Evolutionary conservation across 495 filamentous ascomycete species (phyloP).

Genomic region (Geoglossum glabrum): DNA sequence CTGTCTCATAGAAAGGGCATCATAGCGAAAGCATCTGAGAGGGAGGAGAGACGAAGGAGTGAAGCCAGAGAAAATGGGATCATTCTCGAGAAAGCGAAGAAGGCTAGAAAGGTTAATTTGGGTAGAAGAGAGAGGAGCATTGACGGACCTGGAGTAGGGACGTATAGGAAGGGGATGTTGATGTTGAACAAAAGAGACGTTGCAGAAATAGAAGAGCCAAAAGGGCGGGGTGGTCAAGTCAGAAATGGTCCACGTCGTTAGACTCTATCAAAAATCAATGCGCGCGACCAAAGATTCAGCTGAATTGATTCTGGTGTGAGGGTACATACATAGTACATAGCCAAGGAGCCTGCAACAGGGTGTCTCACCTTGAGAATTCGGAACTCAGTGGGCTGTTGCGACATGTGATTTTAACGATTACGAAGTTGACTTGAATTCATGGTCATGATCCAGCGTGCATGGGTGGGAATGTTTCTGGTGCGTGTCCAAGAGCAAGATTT

Average conservation of each 20-base stretch:
- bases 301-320: neutral
- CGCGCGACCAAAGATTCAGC: neutral
- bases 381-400: neutral
- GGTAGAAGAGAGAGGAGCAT: slow-evolving; percentile 41
- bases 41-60: slow-evolving; percentile 47
- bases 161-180: slow-evolving; percentile 58
- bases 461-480: neutral
- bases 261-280: neutral
- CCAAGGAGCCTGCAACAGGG: neutral
- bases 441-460: neutral
- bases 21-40: slow-evolving; percentile 33
- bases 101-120: slow-evolving; percentile 14
- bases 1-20: slow-evolving; percentile 66
- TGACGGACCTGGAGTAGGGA: slow-evolving; percentile 57
- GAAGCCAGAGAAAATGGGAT: slow-evolving; percentile 84
- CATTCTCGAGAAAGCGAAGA: slow-evolving; percentile 52
- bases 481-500: neutral
- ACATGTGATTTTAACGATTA: neutral
- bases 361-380: neutral
- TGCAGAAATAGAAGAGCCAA: slow-evolving; percentile 37
- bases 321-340: too few species aligned
- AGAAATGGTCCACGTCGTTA: neutral
- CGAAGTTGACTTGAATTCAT: neutral
- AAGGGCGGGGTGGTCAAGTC: slow-evolving; percentile 3
- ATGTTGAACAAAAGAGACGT: slow-evolving; percentile 63